Base-by-base conservation (phyloP, 2,329 filamentous ascomycete genomes). In the Pyricularia sp. region DNA sequence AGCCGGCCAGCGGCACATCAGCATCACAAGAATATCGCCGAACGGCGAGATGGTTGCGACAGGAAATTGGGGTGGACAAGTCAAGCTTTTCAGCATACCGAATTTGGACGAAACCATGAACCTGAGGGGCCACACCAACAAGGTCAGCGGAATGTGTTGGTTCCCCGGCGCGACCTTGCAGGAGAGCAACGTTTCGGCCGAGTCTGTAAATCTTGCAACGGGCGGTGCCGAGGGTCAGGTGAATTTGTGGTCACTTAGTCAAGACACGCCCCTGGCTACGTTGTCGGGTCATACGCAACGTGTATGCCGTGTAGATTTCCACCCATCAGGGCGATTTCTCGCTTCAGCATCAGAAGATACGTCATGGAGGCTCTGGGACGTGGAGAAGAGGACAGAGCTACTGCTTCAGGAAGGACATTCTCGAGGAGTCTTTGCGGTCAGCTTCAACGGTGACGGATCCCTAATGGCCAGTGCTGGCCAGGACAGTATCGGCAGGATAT, bases 321-420 rank as follows among this genome's bases (percentile, higher is more conserved):
- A 99, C 73, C 95, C 95, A 0, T 97, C 92, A 0, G 94, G 94
- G 3, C 86, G 86, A 71, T 98, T 94, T 75, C 83, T 98, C 6
- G 95, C 94, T 5, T 97, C 94, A 0, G 95, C 95, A 7, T 97
- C 93, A 0, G 95, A 95, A 75, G 95, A 99, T 77, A 97, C 93
- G 2, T 97, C 95, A 0, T 99, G 95, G 95, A 88, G 94, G 64
- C 83, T 99, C 42, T 99, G 95, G 94, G 94, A 98, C 77, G 88
- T 98, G 0, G 89, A 92, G 73, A 95, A 91, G 0, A 92, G 89
- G 0, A 90, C 90, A 2, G 94, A 98, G 76, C 81, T 98, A 1
- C 83, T 97, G 1, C 84, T 96, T 0, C 95, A 99, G 78, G 94
- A 98, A 80, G 95, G 95, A 0, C 95, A 99, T 78, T 96, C 93